These are phyloP conservation scores for Gloeophyllum trabeum DNA, from an alignment of 768 basidiomycete genomes.

Conservation along the genomic window DNA sequence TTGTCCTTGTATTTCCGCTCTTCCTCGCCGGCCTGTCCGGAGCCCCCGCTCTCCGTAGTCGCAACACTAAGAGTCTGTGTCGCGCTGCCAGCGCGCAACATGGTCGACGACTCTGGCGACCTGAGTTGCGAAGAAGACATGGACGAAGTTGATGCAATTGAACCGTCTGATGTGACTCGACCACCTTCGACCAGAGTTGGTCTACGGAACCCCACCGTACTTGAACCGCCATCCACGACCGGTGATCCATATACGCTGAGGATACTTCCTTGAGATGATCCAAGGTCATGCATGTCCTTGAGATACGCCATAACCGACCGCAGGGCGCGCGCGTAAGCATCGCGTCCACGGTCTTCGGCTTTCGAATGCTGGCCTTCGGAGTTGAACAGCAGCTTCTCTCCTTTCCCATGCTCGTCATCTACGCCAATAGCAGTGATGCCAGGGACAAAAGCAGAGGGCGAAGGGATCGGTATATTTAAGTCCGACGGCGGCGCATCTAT, in stretches of 20 bases:
- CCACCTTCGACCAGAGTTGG: slow-evolving; percentile 54
- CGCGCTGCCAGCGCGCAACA: slow-evolving; percentile 45
- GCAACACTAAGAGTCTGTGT: slow-evolving; percentile 66
- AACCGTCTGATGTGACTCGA: slow-evolving; percentile 37
- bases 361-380: slow-evolving; percentile 41
- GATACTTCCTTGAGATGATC: slow-evolving; percentile 44
- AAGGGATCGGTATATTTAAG: slow-evolving; percentile 51
- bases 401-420: slow-evolving; percentile 21
- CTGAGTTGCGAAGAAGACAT: slow-evolving; percentile 38
- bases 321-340: slow-evolving; percentile 70
- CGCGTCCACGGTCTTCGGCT: slow-evolving; percentile 63
- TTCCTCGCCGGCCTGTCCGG: slow-evolving; percentile 34
- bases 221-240: slow-evolving; percentile 22
- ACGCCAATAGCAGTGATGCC: slow-evolving; percentile 31
- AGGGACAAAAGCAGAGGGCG: slow-evolving; percentile 49
- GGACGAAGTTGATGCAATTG: slow-evolving; percentile 32
- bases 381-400: slow-evolving; percentile 27
- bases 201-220: slow-evolving; percentile 49
- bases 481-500: slow-evolving; percentile 52
- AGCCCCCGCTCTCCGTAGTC: slow-evolving; percentile 64
- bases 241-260: slow-evolving; percentile 48
- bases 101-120: slow-evolving; percentile 50
- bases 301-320: slow-evolving; percentile 94
- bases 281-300: slow-evolving; percentile 89
- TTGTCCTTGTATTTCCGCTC: slow-evolving; percentile 92